These are phyloP conservation scores for Fragosphaeria purpurea DNA, from an alignment of 2,329 filamentous ascomycete species.

Conservation along the genomic window DNA sequence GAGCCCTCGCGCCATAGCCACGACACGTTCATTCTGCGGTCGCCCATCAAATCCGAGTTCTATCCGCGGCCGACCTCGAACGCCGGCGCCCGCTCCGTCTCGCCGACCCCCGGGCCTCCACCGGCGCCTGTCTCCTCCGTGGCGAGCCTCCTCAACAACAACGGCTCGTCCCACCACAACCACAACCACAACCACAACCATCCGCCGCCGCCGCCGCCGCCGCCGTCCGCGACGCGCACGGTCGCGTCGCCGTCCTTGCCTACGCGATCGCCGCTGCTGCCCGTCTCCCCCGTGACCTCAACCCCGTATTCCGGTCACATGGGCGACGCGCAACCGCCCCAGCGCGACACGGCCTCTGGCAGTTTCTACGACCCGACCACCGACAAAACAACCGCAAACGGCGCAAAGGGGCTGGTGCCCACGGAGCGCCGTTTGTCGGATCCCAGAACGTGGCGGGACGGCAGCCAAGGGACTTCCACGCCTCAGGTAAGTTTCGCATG, in stretches of 20 bases:
- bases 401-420: constrained; percentile 8
- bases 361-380: constrained; percentile 46
- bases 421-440: constrained; percentile 38
- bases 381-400: constrained; percentile 34
- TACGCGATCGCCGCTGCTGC: constrained; percentile 10
- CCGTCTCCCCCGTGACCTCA: not conserved
- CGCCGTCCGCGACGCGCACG: not conserved
- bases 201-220: constrained; percentile 9
- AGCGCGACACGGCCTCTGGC: constrained; percentile 18
- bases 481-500: constrained; percentile 33
- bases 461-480: constrained; percentile 29
- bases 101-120: constrained; percentile 19
- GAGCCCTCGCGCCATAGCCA: constrained; percentile 16
- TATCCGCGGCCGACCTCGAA: constrained; percentile 8
- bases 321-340: constrained; percentile 2
- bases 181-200: constrained; percentile 5
- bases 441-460: constrained; percentile 33
- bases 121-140: constrained; percentile 17
- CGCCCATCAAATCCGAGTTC: constrained; percentile 36
- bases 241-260: not conserved
- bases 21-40: constrained; percentile 38
- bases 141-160: constrained; percentile 15
- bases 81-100: constrained; percentile 12
- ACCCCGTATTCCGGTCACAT: not conserved
- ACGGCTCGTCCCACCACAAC: constrained; percentile 12